Percentiles rank a stretch among this genome's conserved stretches.
phyloP scores from a whole-genome alignment of 2,329 filamentous ascomycete species.

The Alternaria brassicae region DNA sequence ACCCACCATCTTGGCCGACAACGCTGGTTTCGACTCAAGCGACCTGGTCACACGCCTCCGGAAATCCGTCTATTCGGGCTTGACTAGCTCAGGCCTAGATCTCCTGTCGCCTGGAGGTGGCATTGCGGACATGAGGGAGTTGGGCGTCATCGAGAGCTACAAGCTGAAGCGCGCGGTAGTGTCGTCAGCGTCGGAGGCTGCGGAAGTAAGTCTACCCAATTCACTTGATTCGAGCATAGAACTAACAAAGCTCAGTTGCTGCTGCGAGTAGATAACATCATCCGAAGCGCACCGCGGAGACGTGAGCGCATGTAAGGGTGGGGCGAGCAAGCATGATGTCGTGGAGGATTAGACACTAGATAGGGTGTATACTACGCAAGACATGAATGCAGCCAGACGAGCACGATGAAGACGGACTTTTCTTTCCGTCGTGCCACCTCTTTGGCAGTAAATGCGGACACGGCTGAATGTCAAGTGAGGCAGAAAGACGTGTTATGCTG shows the following conservation, averaged over 20 bases:
- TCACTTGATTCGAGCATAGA: background rate
- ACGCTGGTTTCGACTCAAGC: slow-evolving; percentile 93
- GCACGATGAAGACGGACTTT: background rate
- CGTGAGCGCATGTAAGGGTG: slow-evolving; percentile 72
- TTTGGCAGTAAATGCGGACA: background rate
- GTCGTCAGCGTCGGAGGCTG: slow-evolving; percentile 92
- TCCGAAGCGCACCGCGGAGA: slow-evolving; percentile 85
- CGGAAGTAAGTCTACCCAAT: slow-evolving; percentile 72
- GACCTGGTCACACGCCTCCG: slow-evolving; percentile 90
- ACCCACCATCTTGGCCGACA: slow-evolving; percentile 96
- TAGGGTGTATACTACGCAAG: slow-evolving; percentile 38
- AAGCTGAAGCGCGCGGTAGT: slow-evolving; percentile 99
- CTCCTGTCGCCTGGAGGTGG: slow-evolving; percentile 88
- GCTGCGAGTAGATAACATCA: slow-evolving; percentile 96
- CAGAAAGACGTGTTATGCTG: background rate
- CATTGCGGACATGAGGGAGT: slow-evolving; percentile 92
- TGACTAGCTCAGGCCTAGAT: slow-evolving; percentile 91
- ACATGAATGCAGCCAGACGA: slow-evolving; percentile 35
- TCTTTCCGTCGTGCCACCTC: background rate
- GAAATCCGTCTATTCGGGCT: slow-evolving; percentile 92
- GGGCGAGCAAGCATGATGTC: slow-evolving; percentile 17
- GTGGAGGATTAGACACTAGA: slow-evolving; percentile 32
- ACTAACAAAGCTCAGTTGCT: slow-evolving; percentile 68
- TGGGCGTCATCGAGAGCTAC: slow-evolving; percentile 96
- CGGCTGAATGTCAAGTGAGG: slow-evolving; percentile 1